Evolutionary conservation across 2,329 filamentous ascomycete genomes (phyloP).

Genomic region (Paracamarosporium sp.): DNA sequence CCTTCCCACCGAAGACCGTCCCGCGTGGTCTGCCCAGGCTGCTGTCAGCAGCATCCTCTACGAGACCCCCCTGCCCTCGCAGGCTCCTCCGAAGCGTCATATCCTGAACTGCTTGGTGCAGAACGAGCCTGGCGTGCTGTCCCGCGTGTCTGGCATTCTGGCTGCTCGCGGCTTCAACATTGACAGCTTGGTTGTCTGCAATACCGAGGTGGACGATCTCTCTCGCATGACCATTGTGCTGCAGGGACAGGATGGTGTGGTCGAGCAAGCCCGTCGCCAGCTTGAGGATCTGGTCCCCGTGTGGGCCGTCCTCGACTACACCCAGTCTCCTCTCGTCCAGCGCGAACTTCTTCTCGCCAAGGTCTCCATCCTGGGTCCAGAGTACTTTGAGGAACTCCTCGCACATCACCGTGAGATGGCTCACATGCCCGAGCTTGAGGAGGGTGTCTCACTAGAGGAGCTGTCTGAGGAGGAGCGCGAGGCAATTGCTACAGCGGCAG

Average conservation of each 20-base stretch:
- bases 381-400: conserved; percentile 97
- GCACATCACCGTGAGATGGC: conserved; percentile 94
- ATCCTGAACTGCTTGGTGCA: conserved; percentile 98
- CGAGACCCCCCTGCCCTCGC: conserved; percentile 88
- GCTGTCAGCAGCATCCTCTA: conserved; percentile 99
- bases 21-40: conserved; percentile 86
- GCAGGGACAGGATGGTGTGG: conserved; percentile 93
- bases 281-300: conserved; percentile 96
- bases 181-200: conserved; percentile 96
- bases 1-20: conserved; percentile 76
- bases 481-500: conserved; percentile 40
- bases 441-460: conserved; percentile 28
- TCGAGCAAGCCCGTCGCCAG: conserved; percentile 95
- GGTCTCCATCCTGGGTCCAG: conserved; percentile 93
- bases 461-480: conserved; percentile 41
- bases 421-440: conserved; percentile 48
- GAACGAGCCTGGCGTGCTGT: conserved; percentile 97
- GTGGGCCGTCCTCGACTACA: conserved; percentile 98
- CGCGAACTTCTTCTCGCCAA: conserved; percentile 94
- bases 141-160: conserved; percentile 93
- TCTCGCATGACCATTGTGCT: conserved; percentile 99
- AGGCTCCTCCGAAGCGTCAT: conserved; percentile 87
- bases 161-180: conserved; percentile 99
- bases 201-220: conserved; percentile 94
- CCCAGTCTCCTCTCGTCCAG: conserved; percentile 88